Evolutionary conservation across 2,329 filamentous ascomycete species (phyloP).

Genomic region (Rugonectria rugulosa): DNA sequence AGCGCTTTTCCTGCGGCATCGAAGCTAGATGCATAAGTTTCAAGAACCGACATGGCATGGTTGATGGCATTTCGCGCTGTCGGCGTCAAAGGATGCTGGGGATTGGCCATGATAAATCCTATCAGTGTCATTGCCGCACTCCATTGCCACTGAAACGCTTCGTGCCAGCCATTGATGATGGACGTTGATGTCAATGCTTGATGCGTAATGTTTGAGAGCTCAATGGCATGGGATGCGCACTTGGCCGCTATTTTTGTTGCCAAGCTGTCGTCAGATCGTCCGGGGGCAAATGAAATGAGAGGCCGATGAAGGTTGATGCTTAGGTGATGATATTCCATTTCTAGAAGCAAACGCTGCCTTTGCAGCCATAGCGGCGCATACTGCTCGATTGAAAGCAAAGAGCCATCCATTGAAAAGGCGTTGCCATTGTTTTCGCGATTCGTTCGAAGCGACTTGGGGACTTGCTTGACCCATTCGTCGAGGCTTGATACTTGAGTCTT

Average conservation of each 20-base stretch:
- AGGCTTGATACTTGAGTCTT: neutral
- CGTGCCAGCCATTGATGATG: constrained; percentile 34
- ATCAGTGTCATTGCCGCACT: constrained; percentile 42
- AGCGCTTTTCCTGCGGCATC: constrained; percentile 47
- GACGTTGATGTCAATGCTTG: constrained; percentile 29
- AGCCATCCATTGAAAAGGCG: constrained; percentile 9
- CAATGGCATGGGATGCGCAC: neutral
- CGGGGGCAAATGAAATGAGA: neutral
- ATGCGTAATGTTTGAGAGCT: constrained; percentile 23
- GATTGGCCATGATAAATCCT: constrained; percentile 43
- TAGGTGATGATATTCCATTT: constrained; percentile 50
- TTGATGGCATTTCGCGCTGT: constrained; percentile 36
- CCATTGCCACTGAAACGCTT: constrained; percentile 38
- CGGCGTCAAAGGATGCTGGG: constrained; percentile 13
- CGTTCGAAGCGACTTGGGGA: neutral
- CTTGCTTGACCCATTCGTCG: neutral
- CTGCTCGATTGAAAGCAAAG: constrained; percentile 29
- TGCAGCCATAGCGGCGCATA: constrained; percentile 51
- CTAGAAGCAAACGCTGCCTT: constrained; percentile 47
- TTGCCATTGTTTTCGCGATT: neutral
- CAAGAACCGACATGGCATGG: constrained; percentile 46
- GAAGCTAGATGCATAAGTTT: constrained; percentile 46
- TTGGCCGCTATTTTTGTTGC: neutral
- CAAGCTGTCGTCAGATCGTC: neutral
- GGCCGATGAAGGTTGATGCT: constrained; percentile 38